These are phyloP conservation scores for Hyphochytrium catenoides DNA, from an alignment of 352 stramenopile species.

Conservation along the genomic window DNA sequence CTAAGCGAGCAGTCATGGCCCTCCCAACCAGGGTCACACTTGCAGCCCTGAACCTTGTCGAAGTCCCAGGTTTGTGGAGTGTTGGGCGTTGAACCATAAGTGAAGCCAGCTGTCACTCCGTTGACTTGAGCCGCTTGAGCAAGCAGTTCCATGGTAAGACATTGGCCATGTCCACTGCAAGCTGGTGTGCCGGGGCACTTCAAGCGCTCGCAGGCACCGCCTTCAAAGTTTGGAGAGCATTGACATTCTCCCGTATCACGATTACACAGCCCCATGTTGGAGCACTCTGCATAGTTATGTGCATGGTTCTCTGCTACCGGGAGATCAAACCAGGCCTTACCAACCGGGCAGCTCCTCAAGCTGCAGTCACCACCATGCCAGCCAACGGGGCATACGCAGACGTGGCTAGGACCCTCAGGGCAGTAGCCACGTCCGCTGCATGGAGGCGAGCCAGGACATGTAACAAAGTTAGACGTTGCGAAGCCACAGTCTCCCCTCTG, in stretches of 20 bases:
- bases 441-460: slow-evolving; percentile 31
- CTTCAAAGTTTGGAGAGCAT: slow-evolving; percentile 29
- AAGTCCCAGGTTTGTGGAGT: slow-evolving; percentile 47
- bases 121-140: slow-evolving; percentile 26
- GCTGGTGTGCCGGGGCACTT: slow-evolving; percentile 22
- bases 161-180: slow-evolving; percentile 43
- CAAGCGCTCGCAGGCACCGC: slow-evolving; percentile 28
- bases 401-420: slow-evolving; percentile 21
- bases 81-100: slow-evolving; percentile 37
- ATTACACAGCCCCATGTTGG: slow-evolving; percentile 30
- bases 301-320: slow-evolving; percentile 19
- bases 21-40: slow-evolving; percentile 63
- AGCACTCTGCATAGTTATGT: slow-evolving; percentile 25
- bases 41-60: slow-evolving; percentile 46
- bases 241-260: slow-evolving; percentile 21
- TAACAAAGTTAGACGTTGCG: slow-evolving; percentile 37
- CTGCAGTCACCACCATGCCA: slow-evolving; percentile 38
- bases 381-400: slow-evolving; percentile 26
- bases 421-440: slow-evolving; percentile 46
- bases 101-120: slow-evolving; percentile 20
- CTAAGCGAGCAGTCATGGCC: slow-evolving; percentile 55
- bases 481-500: slow-evolving; percentile 72
- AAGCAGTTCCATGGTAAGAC: slow-evolving; percentile 36
- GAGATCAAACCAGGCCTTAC: slow-evolving; percentile 27
- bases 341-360: slow-evolving; percentile 29